Evolutionary conservation across 345 rosid species (phyloP).

Genomic region (Salix brachista): DNA sequence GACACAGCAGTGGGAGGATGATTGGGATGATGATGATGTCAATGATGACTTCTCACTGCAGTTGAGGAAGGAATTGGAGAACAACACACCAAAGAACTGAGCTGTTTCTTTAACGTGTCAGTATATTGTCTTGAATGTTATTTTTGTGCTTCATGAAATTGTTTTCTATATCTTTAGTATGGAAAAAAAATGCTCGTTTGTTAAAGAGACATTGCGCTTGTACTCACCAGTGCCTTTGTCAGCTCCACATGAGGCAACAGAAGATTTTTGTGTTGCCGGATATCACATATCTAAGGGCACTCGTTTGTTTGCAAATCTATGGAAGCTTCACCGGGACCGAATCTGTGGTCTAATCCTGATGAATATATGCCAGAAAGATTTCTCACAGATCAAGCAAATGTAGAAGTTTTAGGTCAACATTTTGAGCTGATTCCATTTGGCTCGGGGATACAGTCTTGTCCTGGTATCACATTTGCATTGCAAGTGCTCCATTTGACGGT

Average conservation of each 20-base stretch:
- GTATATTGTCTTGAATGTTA: neutral
- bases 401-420: slow-evolving; percentile 21
- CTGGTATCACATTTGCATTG: slow-evolving; percentile 29
- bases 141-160: neutral
- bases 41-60: slow-evolving; percentile 86
- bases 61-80: slow-evolving; percentile 79
- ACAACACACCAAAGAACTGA: slow-evolving; percentile 36
- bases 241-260: slow-evolving; percentile 16
- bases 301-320: slow-evolving; percentile 12
- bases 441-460: slow-evolving; percentile 27
- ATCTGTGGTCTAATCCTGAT: slow-evolving; percentile 19
- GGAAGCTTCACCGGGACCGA: slow-evolving; percentile 25
- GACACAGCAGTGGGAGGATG: slow-evolving; percentile 92
- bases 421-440: slow-evolving; percentile 33
- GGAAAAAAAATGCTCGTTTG: neutral
- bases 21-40: slow-evolving; percentile 95
- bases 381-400: neutral
- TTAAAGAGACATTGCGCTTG: neutral
- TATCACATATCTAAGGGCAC: slow-evolving; percentile 20
- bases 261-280: slow-evolving; percentile 10
- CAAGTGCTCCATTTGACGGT: slow-evolving; percentile 20
- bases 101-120: neutral
- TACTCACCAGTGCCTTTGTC: neutral
- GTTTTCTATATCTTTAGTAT: neutral
- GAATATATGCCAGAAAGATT: slow-evolving; percentile 31